Conservation (phyloP, 139 green algal species). For the Mychonastes homosphaera region DNA sequence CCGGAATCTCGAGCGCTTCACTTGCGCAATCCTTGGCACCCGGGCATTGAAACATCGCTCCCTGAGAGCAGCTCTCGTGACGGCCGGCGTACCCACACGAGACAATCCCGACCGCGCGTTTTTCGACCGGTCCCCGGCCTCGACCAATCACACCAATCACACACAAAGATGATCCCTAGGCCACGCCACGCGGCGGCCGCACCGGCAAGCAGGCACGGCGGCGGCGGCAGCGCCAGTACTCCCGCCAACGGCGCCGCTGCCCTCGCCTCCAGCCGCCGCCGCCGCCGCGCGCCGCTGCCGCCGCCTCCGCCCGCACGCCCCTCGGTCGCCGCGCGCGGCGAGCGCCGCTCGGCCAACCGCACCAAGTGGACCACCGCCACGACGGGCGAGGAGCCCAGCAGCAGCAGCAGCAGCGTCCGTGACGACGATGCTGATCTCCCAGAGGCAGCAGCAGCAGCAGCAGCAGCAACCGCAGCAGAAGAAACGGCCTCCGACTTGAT, state of each 20-base stretch:
- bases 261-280: background rate
- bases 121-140: too few species aligned
- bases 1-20: too few species aligned
- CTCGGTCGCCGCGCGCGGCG: too few species aligned
- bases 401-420: constrained; percentile 11
- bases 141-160: too few species aligned
- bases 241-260: background rate
- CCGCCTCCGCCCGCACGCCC: too few species aligned
- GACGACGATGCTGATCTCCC: constrained; percentile 8
- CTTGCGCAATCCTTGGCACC: too few species aligned
- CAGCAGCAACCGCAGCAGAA: background rate
- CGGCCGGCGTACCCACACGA: too few species aligned
- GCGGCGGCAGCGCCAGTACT: background rate
- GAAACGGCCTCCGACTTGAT: constrained; percentile 23
- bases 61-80: too few species aligned
- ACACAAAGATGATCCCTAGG: background rate
- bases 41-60: too few species aligned
- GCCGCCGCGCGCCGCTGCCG: too few species aligned
- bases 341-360: constrained; percentile 52
- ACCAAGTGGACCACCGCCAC: constrained; percentile 48
- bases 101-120: too few species aligned
- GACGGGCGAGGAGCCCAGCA: constrained; percentile 9
- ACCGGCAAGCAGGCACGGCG: background rate
- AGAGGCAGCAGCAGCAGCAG: background rate
- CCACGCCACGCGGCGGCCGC: background rate